Evolutionary conservation across 768 basidiomycete genomes (phyloP), one percentile per base, ranked within the genome.

Genomic region (Dioszegia hungarica): DNA sequence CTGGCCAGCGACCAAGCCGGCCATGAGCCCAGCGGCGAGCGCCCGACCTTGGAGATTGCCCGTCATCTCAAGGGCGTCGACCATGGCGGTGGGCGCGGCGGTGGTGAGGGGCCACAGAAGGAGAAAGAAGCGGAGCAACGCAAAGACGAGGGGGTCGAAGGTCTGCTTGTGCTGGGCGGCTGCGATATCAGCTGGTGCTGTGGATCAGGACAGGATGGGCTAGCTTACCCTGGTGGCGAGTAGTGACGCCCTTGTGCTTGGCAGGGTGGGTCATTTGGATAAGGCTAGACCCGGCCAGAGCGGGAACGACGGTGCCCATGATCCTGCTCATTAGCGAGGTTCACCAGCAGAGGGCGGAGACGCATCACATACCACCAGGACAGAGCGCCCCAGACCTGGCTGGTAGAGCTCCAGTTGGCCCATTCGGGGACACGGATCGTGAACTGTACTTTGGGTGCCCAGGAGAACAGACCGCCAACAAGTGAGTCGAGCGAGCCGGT

Each of bases 101-200:
- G 64, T 62, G 17, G 74, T 75, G 3, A 75, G 62, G 12, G 74
- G 72, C 45, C 62, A 66, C 29, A 73, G 28, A 34, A 73, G 65
- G 19, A 69, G 40, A 1, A 67, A 67, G 41, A 75, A 58, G 27
- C 74, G 60, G 59, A 73, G 61, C 19, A 75, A 28, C 20, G 72
- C 37, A 57, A 73, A 75, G 12, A 67, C 49, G 20, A 75, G 57
- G 6, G 66, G 64, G 54, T 75, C 74, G 39, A 60, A 37, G 4
- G 56, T 63, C 1, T 67, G 66, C 15, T 49, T 41, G 12, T 59
- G 46, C 6, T 67, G 56, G 29, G 65, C 60, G 37, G 64, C 43
- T 10, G 46, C 56, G 51, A 31, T 8, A 36, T 49, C 36, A 51
- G 49, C 49, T 22, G 12, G 8, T 1, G 31, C 15, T 24, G 15